Conservation (phyloP, 495 filamentous ascomycete species). For the Trichoderma asperelloides region DNA sequence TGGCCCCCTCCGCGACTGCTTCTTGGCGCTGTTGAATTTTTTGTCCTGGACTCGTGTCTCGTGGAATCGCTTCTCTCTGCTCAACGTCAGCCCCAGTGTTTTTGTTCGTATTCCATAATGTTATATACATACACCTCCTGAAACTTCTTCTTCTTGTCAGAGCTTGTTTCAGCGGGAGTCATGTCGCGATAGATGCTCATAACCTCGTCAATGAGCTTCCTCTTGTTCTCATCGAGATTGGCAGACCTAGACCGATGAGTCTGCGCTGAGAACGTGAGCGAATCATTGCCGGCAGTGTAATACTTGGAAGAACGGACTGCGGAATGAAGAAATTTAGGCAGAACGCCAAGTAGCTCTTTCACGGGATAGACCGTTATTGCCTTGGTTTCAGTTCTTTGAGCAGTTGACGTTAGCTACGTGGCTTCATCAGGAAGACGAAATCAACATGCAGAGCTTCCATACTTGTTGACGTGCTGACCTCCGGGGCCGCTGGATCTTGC, state of each 20-base stretch:
- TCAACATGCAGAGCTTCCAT: conserved; percentile 21
- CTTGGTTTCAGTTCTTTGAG: conserved; percentile 77
- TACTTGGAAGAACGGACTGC: conserved; percentile 59
- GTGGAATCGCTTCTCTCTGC: conserved; percentile 63
- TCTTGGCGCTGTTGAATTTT: conserved; percentile 74
- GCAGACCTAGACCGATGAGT: conserved; percentile 37
- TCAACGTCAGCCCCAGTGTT: conserved; percentile 12
- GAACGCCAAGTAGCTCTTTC: conserved; percentile 43
- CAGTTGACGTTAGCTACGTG: conserved; percentile 12
- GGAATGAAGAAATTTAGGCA: conserved; percentile 62
- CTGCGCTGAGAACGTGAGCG: conserved; percentile 35
- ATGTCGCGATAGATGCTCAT: conserved; percentile 53
- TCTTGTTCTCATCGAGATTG: conserved; percentile 35
- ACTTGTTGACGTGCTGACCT: conserved; percentile 98
- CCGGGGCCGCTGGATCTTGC: conserved; percentile 87
- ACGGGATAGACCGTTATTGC: conserved; percentile 63
- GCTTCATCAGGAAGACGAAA: not conserved
- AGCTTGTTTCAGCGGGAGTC: conserved; percentile 29
- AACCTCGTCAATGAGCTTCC: conserved; percentile 38
- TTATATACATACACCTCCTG: conserved; percentile 25
- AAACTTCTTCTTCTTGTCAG: conserved; percentile 31
- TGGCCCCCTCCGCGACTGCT: conserved; percentile 52
- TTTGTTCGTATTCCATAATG: not conserved
- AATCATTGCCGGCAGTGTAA: conserved; percentile 53
- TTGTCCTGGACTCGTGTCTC: conserved; percentile 63